Evolutionary conservation across 2,329 filamentous ascomycete species (phyloP).

Genomic region (Penicillium hesseltinei): DNA sequence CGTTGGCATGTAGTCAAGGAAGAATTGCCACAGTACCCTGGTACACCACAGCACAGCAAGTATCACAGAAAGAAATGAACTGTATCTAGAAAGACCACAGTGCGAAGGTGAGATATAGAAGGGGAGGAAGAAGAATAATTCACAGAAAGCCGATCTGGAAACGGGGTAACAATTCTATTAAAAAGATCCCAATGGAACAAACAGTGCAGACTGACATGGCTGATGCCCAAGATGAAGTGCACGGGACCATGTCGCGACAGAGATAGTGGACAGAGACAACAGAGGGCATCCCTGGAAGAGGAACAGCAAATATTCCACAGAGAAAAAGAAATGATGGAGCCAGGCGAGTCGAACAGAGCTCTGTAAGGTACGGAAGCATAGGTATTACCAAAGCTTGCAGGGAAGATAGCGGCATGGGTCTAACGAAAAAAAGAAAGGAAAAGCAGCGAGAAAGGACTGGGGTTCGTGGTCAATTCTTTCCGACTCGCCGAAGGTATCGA

Average conservation of each 20-base stretch:
- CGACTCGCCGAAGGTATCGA: constrained; percentile 22
- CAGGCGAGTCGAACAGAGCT: constrained; percentile 20
- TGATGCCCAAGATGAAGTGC: constrained; percentile 25
- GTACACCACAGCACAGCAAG: not conserved
- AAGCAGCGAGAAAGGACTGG: constrained; percentile 21
- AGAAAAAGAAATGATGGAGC: constrained; percentile 23
- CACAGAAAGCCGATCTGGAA: constrained; percentile 7
- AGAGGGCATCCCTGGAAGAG: constrained; percentile 27
- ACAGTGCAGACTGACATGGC: constrained; percentile 22
- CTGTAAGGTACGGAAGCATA: constrained; percentile 27
- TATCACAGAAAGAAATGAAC: not conserved
- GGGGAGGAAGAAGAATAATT: not conserved
- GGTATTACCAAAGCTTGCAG: constrained; percentile 20
- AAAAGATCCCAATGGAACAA: constrained; percentile 19
- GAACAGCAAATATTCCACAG: constrained; percentile 28
- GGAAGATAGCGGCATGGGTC: constrained; percentile 17
- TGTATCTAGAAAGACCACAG: not conserved
- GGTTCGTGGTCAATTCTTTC: constrained; percentile 26
- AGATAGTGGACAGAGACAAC: constrained; percentile 19
- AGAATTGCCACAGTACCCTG: not conserved
- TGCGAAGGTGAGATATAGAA: not conserved
- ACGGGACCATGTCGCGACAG: constrained; percentile 32
- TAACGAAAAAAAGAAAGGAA: constrained; percentile 20
- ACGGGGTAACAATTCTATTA: constrained; percentile 26
- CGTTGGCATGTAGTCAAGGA: not conserved